These are phyloP conservation scores for Termitomyces sp. DNA, from an alignment of 768 basidiomycete genomes.

Conservation along the genomic window DNA sequence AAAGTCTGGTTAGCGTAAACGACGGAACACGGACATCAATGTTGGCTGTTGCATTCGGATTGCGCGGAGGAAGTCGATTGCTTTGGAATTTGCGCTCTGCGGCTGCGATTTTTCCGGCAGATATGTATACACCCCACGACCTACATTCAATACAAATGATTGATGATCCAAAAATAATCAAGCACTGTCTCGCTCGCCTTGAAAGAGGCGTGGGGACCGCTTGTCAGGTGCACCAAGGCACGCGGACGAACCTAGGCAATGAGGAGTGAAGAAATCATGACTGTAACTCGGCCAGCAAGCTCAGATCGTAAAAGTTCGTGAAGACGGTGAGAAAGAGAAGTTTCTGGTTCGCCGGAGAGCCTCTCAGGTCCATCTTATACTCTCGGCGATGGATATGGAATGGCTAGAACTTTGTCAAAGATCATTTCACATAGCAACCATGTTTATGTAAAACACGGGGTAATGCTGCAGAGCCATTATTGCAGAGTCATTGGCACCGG, in stretches of 20 bases:
- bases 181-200: neutral
- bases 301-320: slow-evolving; percentile 10
- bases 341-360: neutral
- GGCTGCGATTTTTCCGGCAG: slow-evolving; percentile 23
- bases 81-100: slow-evolving; percentile 34
- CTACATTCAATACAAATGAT: slow-evolving; percentile 10
- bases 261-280: slow-evolving; percentile 13
- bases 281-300: slow-evolving; percentile 10
- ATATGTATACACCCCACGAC: slow-evolving; percentile 33
- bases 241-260: slow-evolving; percentile 10
- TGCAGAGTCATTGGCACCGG: neutral
- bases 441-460: neutral
- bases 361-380: slow-evolving; percentile 1
- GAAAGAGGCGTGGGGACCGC: slow-evolving; percentile 1
- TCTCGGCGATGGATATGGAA: neutral
- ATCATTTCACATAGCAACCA: neutral
- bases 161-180: too few species aligned
- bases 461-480: too few species aligned
- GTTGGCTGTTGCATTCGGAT: slow-evolving; percentile 22
- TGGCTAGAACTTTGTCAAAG: neutral
- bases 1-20: slow-evolving; percentile 33
- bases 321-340: slow-evolving; percentile 2
- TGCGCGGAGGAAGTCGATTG: slow-evolving; percentile 23
- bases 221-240: slow-evolving; percentile 13
- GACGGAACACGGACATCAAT: slow-evolving; percentile 40